Evolutionary conservation across 83 land plant genomes (phyloP).

Genomic region (Isoetes engelmannii): DNA sequence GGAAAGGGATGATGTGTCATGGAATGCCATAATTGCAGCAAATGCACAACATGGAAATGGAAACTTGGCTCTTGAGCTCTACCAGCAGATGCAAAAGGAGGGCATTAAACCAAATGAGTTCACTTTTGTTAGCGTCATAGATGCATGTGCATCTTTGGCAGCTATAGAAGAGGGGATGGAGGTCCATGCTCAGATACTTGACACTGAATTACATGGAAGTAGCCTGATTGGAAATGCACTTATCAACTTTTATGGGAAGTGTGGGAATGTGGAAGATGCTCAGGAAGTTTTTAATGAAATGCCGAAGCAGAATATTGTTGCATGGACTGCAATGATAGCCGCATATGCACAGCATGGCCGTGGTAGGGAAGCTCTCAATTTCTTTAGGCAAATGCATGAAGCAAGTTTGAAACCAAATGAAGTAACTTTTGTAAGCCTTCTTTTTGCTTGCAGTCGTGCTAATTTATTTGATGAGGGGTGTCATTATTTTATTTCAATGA

Average conservation of each 20-base stretch:
- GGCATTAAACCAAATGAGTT: conserved; percentile 1
- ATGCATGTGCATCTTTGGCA: not conserved
- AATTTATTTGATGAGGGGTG: not conserved
- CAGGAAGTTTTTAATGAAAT: not conserved
- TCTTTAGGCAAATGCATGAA: conserved; percentile 3
- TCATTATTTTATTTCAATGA: not conserved
- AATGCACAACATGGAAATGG: not conserved
- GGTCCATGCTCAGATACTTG: not conserved
- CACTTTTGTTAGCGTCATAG: not conserved
- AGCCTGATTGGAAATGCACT: not conserved
- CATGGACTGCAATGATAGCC: conserved; percentile 6
- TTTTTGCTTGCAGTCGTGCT: conserved; percentile 5
- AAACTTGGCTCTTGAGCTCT: not conserved
- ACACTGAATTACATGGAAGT: not conserved
- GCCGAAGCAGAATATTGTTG: not conserved
- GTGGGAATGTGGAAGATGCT: not conserved
- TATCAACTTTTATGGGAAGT: not conserved
- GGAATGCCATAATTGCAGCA: not conserved
- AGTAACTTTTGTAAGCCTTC: not conserved
- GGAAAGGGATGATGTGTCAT: not conserved
- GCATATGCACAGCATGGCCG: not conserved
- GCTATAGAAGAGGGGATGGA: not conserved
- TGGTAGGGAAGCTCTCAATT: not conserved
- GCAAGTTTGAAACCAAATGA: not conserved
- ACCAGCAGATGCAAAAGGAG: not conserved